A percentile compares a stretch with the other conserved stretches of the same genome.
Evolutionary conservation across 305 asterid species (phyloP).

Genomic region (Fraxinus paxiana): DNA sequence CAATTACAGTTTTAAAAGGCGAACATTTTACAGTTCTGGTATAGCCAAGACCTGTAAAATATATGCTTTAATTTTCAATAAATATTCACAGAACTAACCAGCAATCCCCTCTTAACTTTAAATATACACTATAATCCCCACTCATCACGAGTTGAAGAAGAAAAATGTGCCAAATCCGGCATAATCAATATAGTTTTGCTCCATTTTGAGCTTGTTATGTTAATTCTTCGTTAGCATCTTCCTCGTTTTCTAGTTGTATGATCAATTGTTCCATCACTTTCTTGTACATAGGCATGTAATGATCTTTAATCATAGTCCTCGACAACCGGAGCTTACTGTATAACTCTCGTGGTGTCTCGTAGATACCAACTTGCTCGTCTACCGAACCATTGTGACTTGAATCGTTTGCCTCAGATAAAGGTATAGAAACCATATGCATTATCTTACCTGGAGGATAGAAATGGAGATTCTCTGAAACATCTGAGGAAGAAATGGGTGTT

Average conservation of each 20-base stretch:
- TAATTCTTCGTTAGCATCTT: constrained; percentile 34
- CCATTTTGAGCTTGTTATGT: constrained; percentile 18
- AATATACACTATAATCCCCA: neutral
- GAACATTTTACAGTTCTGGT: neutral
- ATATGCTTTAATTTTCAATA: neutral
- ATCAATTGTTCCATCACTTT: constrained; percentile 84
- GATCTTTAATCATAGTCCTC: constrained; percentile 83
- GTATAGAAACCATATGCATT: constrained; percentile 69
- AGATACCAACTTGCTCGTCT: constrained; percentile 62
- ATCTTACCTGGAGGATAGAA: constrained; percentile 79
- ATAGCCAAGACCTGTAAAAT: neutral
- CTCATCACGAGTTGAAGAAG: neutral
- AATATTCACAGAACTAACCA: neutral
- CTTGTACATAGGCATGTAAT: constrained; percentile 93
- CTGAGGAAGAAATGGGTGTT: constrained; percentile 54
- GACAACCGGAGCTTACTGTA: constrained; percentile 79
- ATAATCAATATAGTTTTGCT: neutral
- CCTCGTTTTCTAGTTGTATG: constrained; percentile 61
- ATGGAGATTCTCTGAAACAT: constrained; percentile 55
- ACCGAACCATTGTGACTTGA: constrained; percentile 23
- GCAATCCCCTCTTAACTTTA: neutral
- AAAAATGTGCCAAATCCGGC: constrained; percentile 10
- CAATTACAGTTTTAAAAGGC: neutral
- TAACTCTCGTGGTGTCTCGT: constrained; percentile 66
- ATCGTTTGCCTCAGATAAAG: constrained; percentile 35